A percentile compares a stretch with the other conserved stretches of the same genome.
Evolutionary conservation across 306 rosid genomes (phyloP).

Genomic region (Trichosanthes truncata): DNA sequence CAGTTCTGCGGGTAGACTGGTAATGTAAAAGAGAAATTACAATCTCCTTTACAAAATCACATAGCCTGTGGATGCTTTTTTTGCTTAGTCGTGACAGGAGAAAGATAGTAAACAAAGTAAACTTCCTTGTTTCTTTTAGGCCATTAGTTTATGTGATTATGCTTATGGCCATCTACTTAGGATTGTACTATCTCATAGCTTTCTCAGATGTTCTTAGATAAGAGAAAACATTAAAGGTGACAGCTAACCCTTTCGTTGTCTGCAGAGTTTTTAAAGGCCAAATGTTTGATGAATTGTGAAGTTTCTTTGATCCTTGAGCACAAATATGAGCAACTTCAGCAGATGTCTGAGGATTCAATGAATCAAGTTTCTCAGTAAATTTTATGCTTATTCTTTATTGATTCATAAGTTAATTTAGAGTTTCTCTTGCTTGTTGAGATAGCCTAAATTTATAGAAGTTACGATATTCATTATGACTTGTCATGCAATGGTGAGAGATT

Average conservation of each 20-base stretch:
- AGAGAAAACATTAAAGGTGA: too few species aligned
- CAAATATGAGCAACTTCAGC: constrained; percentile 93
- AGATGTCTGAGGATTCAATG: constrained; percentile 76
- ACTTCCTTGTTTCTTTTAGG: too few species aligned
- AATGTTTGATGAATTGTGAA: constrained; percentile 92
- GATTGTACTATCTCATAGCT: too few species aligned
- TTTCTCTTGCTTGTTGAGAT: neutral
- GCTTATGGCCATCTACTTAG: too few species aligned
- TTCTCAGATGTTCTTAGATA: too few species aligned
- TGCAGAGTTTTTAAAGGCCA: constrained; percentile 86
- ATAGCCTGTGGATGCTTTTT: too few species aligned
- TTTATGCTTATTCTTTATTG: neutral
- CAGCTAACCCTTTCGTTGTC: neutral
- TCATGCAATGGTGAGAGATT: neutral
- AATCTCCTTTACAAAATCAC: too few species aligned
- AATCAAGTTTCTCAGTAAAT: constrained; percentile 92
- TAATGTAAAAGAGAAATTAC: too few species aligned
- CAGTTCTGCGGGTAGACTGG: too few species aligned
- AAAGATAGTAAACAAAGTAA: too few species aligned
- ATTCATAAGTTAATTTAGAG: neutral
- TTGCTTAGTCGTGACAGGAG: too few species aligned
- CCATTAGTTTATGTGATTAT: too few species aligned
- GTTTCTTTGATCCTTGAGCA: constrained; percentile 90
- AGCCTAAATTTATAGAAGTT: neutral
- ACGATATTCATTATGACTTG: neutral